These are phyloP conservation scores for Orbilia oligospora DNA, from an alignment of 2,329 filamentous ascomycete species.

Conservation along the genomic window DNA sequence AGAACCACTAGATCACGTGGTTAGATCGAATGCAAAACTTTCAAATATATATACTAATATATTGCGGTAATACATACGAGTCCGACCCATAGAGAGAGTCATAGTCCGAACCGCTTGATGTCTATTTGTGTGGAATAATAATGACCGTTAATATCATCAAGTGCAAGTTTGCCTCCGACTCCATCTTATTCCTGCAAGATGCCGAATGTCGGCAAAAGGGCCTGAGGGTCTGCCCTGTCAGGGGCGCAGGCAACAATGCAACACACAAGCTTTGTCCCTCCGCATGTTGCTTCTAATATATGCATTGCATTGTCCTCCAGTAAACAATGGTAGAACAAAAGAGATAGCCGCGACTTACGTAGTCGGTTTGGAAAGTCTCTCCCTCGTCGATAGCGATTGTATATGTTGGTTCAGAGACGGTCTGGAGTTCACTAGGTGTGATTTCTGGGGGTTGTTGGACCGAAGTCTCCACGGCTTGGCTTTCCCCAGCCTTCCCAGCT, in stretches of 20 bases:
- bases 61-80: constrained; percentile 38
- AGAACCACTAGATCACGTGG: constrained; percentile 52
- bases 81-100: constrained; percentile 59
- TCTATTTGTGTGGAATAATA: constrained; percentile 18
- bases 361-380: constrained; percentile 15
- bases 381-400: constrained; percentile 28
- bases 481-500: constrained; percentile 22
- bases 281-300: constrained; percentile 9
- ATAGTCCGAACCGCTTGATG: constrained; percentile 45
- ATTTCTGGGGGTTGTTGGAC: constrained; percentile 16
- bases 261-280: constrained; percentile 15
- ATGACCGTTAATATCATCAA: constrained; percentile 14
- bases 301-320: constrained; percentile 30
- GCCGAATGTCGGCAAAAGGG: constrained; percentile 27
- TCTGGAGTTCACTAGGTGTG: not conserved
- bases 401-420: constrained; percentile 6
- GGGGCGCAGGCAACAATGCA: constrained; percentile 24
- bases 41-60: not conserved
- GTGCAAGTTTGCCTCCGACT: not conserved
- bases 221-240: constrained; percentile 27
- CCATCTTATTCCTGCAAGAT: not conserved
- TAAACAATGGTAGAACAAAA: constrained; percentile 16
- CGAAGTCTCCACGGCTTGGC: constrained; percentile 29
- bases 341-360: constrained; percentile 33
- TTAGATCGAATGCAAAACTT: constrained; percentile 20